phyloP scores from a whole-genome alignment of 2,329 filamentous ascomycete genomes.

The Mariannaea sp. region DNA sequence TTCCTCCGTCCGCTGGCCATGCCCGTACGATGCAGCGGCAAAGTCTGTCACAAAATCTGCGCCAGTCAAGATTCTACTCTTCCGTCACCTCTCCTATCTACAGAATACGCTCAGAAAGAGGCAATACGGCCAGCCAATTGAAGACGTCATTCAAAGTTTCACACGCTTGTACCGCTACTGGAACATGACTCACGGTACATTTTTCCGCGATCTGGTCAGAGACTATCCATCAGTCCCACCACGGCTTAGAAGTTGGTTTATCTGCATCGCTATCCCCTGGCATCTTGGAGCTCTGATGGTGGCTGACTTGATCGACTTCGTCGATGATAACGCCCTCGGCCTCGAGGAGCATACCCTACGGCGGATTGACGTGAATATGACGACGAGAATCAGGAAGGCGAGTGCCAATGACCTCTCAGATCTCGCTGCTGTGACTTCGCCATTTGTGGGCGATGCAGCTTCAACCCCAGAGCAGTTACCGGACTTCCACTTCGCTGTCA shows the following conservation, averaged over 20 bases:
- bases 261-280: slow-evolving; percentile 61
- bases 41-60: slow-evolving; percentile 55
- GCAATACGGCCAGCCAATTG: slow-evolving; percentile 45
- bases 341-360: slow-evolving; percentile 21
- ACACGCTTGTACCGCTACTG: slow-evolving; percentile 58
- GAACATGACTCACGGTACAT: slow-evolving; percentile 55
- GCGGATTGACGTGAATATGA: slow-evolving; percentile 40
- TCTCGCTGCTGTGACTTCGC: slow-evolving; percentile 52
- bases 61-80: slow-evolving; percentile 62
- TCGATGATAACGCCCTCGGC: slow-evolving; percentile 47
- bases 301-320: slow-evolving; percentile 57
- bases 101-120: slow-evolving; percentile 54
- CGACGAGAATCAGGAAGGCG: slow-evolving; percentile 46
- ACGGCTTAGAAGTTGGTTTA: slow-evolving; percentile 63
- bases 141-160: slow-evolving; percentile 53
- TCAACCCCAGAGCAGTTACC: slow-evolving; percentile 30
- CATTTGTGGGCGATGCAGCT: slow-evolving; percentile 18
- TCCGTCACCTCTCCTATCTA: slow-evolving; percentile 57
- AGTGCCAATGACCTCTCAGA: slow-evolving; percentile 54
- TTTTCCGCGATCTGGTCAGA: slow-evolving; percentile 56
- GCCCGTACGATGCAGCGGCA: slow-evolving; percentile 55
- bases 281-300: slow-evolving; percentile 60
- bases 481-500: slow-evolving; percentile 58
- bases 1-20: slow-evolving; percentile 52
- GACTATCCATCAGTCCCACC: slow-evolving; percentile 55